Conservation (phyloP, 345 rosid genomes). For the Eucalyptus virginea region DNA sequence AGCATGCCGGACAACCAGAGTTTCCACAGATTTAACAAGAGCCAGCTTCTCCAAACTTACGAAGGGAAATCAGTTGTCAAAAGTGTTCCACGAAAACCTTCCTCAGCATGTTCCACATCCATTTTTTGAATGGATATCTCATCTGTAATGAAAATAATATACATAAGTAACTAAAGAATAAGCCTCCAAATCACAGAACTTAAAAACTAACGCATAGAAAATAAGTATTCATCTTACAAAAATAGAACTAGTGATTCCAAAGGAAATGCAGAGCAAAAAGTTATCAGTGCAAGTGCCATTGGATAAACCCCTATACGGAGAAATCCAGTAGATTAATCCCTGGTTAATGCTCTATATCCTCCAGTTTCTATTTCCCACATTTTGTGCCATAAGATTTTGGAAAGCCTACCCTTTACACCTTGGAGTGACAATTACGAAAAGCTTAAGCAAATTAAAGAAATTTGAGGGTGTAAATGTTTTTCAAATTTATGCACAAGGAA, state of each 20-base stretch:
- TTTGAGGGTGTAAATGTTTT: not conserved
- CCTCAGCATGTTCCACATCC: slow-evolving; percentile 48
- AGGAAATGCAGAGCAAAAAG: not conserved
- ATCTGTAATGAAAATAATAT: slow-evolving; percentile 29
- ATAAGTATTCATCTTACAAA: not conserved
- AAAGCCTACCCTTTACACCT: not conserved
- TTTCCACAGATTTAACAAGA: not conserved
- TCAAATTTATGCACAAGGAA: not conserved
- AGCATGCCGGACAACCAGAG: not conserved
- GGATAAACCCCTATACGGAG: not conserved
- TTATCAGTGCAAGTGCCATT: not conserved
- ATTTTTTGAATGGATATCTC: slow-evolving; percentile 66
- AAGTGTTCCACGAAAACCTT: slow-evolving; percentile 88
- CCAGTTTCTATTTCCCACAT: not conserved
- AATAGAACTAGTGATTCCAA: not conserved
- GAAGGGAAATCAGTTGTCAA: slow-evolving; percentile 64
- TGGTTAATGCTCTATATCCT: not conserved
- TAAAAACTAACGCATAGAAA: not conserved
- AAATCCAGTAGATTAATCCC: not conserved
- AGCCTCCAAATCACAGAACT: not conserved
- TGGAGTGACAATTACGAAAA: not conserved
- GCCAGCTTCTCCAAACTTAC: slow-evolving; percentile 19
- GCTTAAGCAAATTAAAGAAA: not conserved
- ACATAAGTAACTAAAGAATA: not conserved
- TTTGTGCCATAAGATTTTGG: not conserved